Percentiles rank a stretch among this genome's conserved stretches.
phyloP scores from a whole-genome alignment of 805 yeast species.

The Candida saitoana region DNA sequence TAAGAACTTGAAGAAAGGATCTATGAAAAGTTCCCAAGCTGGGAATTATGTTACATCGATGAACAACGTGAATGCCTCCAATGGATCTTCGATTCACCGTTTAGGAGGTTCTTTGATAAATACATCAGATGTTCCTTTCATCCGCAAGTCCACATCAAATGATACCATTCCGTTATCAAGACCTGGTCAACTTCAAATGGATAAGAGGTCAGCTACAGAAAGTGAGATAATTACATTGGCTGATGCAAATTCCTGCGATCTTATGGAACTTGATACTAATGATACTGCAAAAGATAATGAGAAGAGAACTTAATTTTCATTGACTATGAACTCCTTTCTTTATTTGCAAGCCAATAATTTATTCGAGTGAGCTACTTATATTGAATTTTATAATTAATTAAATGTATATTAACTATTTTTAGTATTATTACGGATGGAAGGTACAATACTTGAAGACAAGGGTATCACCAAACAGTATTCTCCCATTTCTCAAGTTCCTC shows the following conservation, averaged over 20 bases:
- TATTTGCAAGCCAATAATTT: not conserved
- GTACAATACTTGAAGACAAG: not conserved
- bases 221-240: constrained; percentile 14
- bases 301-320: not conserved
- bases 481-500: constrained; percentile 66
- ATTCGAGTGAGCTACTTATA: too few species aligned
- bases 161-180: constrained; percentile 18
- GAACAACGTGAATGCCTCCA: constrained; percentile 7
- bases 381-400: too few species aligned
- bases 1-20: constrained; percentile 36
- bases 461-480: constrained; percentile 46
- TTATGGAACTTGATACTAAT: not conserved
- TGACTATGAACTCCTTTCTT: not conserved
- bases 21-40: constrained; percentile 17
- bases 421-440: too few species aligned
- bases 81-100: not conserved
- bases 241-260: not conserved
- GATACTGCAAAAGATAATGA: not conserved
- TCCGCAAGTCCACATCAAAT: constrained; percentile 27
- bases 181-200: constrained; percentile 29
- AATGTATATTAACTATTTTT: not conserved
- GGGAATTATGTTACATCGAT: constrained; percentile 5
- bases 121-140: constrained; percentile 16
- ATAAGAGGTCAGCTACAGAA: constrained; percentile 33
- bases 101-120: not conserved